Percentiles rank a stretch among this genome's conserved stretches.
phyloP scores from a whole-genome alignment of 495 filamentous ascomycete species.

The Xylaria longipes region DNA sequence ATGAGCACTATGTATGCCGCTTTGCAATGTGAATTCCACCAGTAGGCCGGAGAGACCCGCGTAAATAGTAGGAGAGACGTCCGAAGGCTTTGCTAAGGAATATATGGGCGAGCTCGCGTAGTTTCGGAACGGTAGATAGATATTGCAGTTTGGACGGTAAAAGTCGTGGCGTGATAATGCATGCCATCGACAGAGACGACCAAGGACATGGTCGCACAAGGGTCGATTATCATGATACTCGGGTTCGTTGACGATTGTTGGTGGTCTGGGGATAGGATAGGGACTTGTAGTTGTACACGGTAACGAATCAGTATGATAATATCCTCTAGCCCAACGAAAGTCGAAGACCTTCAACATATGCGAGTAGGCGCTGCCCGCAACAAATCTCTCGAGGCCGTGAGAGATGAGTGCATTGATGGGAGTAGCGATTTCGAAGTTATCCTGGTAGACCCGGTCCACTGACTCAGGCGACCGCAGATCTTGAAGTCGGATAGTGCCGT shows the following conservation, averaged over 20 bases:
- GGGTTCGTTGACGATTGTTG: constrained; percentile 30
- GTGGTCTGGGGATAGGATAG: constrained; percentile 42
- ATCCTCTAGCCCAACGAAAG: constrained; percentile 53
- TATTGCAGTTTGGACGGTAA: constrained; percentile 52
- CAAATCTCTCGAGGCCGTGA: constrained; percentile 51
- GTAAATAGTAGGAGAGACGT: constrained; percentile 51
- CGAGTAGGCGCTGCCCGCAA: constrained; percentile 46
- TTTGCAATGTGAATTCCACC: constrained; percentile 41
- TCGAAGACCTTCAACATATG: constrained; percentile 54
- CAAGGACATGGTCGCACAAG: constrained; percentile 39
- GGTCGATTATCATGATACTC: constrained; percentile 18
- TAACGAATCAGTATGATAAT: constrained; percentile 51
- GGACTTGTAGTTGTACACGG: constrained; percentile 43
- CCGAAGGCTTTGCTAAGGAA: constrained; percentile 49
- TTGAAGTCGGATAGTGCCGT: constrained; percentile 53
- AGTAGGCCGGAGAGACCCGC: constrained; percentile 49
- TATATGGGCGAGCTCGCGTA: constrained; percentile 40
- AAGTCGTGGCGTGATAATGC: constrained; percentile 45
- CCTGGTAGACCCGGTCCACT: constrained; percentile 49
- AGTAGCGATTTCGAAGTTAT: constrained; percentile 50
- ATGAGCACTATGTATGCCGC: neutral
- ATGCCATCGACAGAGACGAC: constrained; percentile 50
- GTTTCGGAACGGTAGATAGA: constrained; percentile 39
- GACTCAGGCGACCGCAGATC: constrained; percentile 49
- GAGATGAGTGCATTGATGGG: constrained; percentile 49